Percentiles rank a stretch among this genome's conserved stretches.
These are phyloP conservation scores for Hymenoscyphus fraxineus DNA, from an alignment of 2,329 filamentous ascomycete species.

Conservation along the genomic window DNA sequence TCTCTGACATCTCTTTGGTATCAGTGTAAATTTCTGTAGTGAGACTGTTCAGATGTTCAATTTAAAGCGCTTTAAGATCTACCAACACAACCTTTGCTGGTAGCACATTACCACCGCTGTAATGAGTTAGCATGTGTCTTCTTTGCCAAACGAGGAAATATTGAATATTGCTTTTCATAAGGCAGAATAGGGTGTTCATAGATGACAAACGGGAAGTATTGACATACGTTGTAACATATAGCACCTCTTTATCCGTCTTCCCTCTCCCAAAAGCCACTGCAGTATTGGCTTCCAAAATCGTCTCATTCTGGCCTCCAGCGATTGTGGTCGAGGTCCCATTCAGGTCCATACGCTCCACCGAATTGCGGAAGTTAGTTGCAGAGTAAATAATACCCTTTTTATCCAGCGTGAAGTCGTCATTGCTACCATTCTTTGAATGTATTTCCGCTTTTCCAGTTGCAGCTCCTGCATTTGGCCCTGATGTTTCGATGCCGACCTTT, in stretches of 20 bases:
- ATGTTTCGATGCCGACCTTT: background rate
- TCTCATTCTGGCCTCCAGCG: background rate
- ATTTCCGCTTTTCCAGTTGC: background rate
- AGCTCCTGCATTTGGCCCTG: background rate
- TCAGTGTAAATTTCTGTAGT: background rate
- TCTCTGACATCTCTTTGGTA: background rate
- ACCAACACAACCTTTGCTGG: background rate
- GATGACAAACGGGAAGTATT: no score
- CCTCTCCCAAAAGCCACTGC: background rate
- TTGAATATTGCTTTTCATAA: no score
- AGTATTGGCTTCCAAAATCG: background rate
- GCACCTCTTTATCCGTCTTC: background rate
- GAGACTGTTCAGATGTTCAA: background rate
- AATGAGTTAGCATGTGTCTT: no score
- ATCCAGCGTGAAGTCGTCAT: slow-evolving; percentile 9
- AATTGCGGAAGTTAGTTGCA: background rate
- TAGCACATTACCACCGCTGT: no score
- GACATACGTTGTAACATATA: background rate
- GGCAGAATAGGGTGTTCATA: no score
- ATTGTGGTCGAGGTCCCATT: background rate
- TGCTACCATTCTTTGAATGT: background rate
- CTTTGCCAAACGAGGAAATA: no score
- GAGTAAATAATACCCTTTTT: background rate
- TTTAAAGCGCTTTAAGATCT: background rate
- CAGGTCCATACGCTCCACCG: background rate